phyloP scores from a whole-genome alignment of 2,329 filamentous ascomycete genomes.

The Trichoderma simmonsii region DNA sequence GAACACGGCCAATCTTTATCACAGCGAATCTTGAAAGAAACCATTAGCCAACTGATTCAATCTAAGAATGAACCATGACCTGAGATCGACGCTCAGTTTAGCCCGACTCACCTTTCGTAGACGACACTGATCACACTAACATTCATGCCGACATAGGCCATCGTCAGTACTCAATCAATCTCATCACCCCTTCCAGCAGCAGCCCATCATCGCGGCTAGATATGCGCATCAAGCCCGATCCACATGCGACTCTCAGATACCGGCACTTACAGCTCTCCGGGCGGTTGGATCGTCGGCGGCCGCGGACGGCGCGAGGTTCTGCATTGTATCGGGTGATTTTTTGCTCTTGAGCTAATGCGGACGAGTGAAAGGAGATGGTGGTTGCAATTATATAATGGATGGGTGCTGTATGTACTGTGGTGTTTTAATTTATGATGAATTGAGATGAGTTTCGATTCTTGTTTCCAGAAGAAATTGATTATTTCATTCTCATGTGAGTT shows the following conservation, averaged over 20 bases:
- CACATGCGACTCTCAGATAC: not conserved
- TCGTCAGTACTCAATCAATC: not conserved
- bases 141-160: not conserved
- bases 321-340: slow-evolving; percentile 6
- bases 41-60: not conserved
- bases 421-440: not conserved
- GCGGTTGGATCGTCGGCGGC: slow-evolving; percentile 35
- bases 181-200: not conserved
- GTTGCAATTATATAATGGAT: not conserved
- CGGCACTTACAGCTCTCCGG: slow-evolving; percentile 37
- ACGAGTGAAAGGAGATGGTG: not conserved
- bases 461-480: not conserved
- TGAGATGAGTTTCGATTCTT: not conserved
- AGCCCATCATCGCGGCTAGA: not conserved
- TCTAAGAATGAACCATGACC: too few relatives aligned
- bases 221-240: not conserved
- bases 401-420: not conserved
- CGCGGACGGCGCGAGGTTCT: slow-evolving; percentile 27
- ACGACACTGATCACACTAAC: slow-evolving; percentile 46
- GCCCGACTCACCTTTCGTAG: slow-evolving; percentile 42
- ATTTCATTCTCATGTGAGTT: not conserved
- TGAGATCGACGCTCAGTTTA: too few relatives aligned
- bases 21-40: slow-evolving; percentile 50
- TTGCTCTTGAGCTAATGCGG: not conserved
- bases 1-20: slow-evolving; percentile 58